Conservation (phyloP, 108 stramenopile genomes). For the Bacterosira constricta region DNA sequence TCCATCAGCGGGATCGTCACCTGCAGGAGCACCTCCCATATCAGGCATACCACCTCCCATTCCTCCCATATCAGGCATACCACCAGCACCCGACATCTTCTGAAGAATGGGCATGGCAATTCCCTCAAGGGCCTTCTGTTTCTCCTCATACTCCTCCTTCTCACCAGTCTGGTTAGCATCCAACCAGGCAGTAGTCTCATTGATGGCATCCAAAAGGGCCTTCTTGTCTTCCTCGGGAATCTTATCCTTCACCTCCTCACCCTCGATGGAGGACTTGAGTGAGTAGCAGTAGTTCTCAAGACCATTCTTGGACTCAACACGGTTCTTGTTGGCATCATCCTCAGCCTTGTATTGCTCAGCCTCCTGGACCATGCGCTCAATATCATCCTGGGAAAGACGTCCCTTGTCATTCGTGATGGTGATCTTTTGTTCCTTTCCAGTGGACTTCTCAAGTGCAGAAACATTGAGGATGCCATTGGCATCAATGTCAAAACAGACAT, state of each 20-base stretch:
- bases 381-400: constrained; percentile 97
- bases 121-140: constrained; percentile 96
- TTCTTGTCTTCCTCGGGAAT: constrained; percentile 85
- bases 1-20: constrained; percentile 81
- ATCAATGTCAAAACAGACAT: constrained; percentile 99
- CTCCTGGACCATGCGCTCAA: constrained; percentile 98
- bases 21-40: constrained; percentile 69
- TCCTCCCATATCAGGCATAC: constrained; percentile 66
- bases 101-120: constrained; percentile 94
- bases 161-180: constrained; percentile 93
- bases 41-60: constrained; percentile 80
- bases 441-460: constrained; percentile 97
- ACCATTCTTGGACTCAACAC: constrained; percentile 96
- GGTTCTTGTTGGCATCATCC: constrained; percentile 95
- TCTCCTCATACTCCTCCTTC: constrained; percentile 98
- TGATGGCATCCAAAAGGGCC: constrained; percentile 80
- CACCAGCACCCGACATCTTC: constrained; percentile 58
- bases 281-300: constrained; percentile 98
- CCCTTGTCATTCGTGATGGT: constrained; percentile 99
- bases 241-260: constrained; percentile 88
- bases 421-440: constrained; percentile 99
- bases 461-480: constrained; percentile 89
- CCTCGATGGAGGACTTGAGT: constrained; percentile 89
- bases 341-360: constrained; percentile 98
- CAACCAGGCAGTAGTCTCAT: constrained; percentile 93